Base-by-base conservation (phyloP, 2,329 filamentous ascomycete species). In the Ustulina deusta region DNA sequence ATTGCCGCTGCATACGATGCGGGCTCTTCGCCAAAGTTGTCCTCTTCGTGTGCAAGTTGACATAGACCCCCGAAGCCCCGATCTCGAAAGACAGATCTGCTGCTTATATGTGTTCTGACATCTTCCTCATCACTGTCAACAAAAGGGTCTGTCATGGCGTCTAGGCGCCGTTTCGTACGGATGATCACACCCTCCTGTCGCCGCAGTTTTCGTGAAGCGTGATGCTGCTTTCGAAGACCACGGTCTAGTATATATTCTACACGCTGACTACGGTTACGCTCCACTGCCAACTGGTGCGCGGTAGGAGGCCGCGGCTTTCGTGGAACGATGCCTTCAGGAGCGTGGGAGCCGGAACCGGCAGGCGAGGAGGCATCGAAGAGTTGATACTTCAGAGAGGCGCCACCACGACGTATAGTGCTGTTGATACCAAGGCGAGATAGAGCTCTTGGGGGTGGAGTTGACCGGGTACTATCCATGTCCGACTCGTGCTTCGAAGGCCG, bases 201-300 rank as follows among this genome's bases (percentile, higher is more conserved):
- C 4, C 92, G 87, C 20, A 81, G 75, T 73, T 89, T 89, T 54
- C 89, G 87, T 13, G 89, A 86, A 63, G 83, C 83, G 75, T 89
- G 87, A 75, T 94, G 90, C 59, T 88, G 84, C 70, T 84, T 86
- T 56, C 91, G 88, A 38, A 95, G 82, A 34, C 91, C 90, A n/a
- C 90, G 88, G 72, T 93, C 90, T 17, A 96, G 86, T 59, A 93
- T 92, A 74, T 94, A 91, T 74, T 94, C 91, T n/a, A 95, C 92
- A 6, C 92, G 89, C 74, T 93, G 89, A 68, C 89, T 91, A 20
- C 93, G 86, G 78, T 94, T 94, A 63, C 90, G 87, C 78, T 94
- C 92, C 0, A 96, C 91, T 0, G 92, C 92, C 44, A 94, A 83
- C 79, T 96, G 93, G 78, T 96, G 93, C 40, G 92, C 91, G 0